Percentiles rank a stretch among this genome's conserved stretches.
Evolutionary conservation across 345 rosid species (phyloP).

Genomic region (Populus davidiana): DNA sequence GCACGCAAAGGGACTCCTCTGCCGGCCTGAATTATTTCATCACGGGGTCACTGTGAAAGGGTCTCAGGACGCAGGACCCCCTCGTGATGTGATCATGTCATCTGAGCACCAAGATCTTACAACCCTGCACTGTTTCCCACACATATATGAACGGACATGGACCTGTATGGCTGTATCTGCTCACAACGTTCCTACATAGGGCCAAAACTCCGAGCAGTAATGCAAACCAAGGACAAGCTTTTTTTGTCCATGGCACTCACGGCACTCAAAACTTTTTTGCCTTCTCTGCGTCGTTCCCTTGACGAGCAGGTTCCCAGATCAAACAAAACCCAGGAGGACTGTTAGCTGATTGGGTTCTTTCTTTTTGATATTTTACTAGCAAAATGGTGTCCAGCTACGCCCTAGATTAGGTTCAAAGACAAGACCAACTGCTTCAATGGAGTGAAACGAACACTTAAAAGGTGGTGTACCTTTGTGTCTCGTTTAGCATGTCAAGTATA

Average conservation of each 20-base stretch:
- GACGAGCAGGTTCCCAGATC: neutral
- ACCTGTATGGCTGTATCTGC: no score
- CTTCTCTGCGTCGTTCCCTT: no score
- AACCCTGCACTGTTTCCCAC: no score
- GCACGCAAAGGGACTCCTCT: neutral
- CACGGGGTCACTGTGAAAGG: slow-evolving; percentile 20
- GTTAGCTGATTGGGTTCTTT: no score
- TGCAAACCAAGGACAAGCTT: neutral
- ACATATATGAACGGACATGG: no score
- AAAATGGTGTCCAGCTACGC: neutral
- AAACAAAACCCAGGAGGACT: neutral
- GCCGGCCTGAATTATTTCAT: slow-evolving; percentile 2
- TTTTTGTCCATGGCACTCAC: neutral
- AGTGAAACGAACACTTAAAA: neutral
- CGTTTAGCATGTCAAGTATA: neutral
- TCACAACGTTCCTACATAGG: no score
- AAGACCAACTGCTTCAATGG: neutral
- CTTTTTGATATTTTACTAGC: no score
- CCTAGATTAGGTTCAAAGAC: neutral
- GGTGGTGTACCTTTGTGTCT: neutral
- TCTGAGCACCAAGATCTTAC: no score
- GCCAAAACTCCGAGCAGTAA: neutral
- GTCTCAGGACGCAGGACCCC: neutral
- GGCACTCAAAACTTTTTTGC: no score
- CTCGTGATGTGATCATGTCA: no score